A percentile compares a stretch with the other conserved stretches of the same genome.
Evolutionary conservation across 2,329 filamentous ascomycete species (phyloP).

Genomic region (Cadophora sp.): DNA sequence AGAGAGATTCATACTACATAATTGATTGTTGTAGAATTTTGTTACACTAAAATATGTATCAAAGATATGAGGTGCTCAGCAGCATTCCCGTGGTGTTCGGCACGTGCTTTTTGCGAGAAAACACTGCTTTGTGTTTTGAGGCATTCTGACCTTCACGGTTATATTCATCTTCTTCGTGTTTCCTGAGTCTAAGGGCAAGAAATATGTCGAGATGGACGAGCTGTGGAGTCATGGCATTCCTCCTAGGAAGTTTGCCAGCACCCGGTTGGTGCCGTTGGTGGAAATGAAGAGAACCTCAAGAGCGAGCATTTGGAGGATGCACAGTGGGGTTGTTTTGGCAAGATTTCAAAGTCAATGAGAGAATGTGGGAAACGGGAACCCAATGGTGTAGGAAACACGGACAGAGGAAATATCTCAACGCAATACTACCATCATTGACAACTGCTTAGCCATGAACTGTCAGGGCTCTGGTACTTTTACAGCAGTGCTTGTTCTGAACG

Average conservation of each 20-base stretch:
- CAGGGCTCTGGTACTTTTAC: neutral
- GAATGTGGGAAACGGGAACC: neutral
- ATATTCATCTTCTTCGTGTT: conserved; percentile 53
- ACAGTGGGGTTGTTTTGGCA: neutral
- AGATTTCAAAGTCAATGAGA: neutral
- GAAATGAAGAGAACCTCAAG: conserved; percentile 6
- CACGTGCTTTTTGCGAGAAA: conserved; percentile 43
- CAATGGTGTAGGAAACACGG: neutral
- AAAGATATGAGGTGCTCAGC: neutral
- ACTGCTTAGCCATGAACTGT: neutral
- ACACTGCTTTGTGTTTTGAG: conserved; percentile 51
- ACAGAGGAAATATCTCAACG: neutral
- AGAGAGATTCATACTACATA: no score
- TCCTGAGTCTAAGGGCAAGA: conserved; percentile 52
- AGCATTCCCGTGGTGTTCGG: no score
- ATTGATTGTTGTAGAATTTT: no score
- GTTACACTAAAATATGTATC: neutral
- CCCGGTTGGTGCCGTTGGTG: neutral
- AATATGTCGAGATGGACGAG: conserved; percentile 53
- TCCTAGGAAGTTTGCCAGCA: conserved; percentile 8
- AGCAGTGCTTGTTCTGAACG: neutral
- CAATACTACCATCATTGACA: neutral
- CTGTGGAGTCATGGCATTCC: conserved; percentile 11
- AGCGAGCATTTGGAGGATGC: conserved; percentile 10
- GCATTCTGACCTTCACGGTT: conserved; percentile 46